phyloP scores from a whole-genome alignment of 257 asterid species.

The Knoxia roxburghii region DNA sequence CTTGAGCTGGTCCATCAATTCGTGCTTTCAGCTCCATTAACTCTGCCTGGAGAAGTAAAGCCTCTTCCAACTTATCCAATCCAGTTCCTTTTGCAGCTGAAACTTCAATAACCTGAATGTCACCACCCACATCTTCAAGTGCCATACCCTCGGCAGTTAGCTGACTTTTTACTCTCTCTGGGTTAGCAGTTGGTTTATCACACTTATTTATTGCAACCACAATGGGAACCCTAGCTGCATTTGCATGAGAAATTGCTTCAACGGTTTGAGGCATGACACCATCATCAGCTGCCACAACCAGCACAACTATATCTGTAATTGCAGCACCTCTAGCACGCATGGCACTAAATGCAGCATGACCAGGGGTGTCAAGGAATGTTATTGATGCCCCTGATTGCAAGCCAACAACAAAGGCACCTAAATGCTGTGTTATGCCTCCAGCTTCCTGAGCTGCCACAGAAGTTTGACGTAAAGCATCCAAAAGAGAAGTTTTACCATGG shows the following conservation, averaged over 20 bases:
- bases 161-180: slow-evolving; percentile 74
- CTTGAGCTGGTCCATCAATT: slow-evolving; percentile 89
- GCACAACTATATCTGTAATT: slow-evolving; percentile 84
- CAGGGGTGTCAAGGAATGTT: slow-evolving; percentile 97
- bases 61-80: slow-evolving; percentile 79
- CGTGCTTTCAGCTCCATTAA: slow-evolving; percentile 87
- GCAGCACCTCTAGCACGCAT: slow-evolving; percentile 99
- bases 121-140: slow-evolving; percentile 96
- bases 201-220: slow-evolving; percentile 94
- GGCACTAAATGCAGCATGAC: slow-evolving; percentile 97
- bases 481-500: slow-evolving; percentile 92
- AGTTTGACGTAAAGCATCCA: slow-evolving; percentile 85
- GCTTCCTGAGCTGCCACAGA: slow-evolving; percentile 96
- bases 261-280: slow-evolving; percentile 98
- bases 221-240: slow-evolving; percentile 68
- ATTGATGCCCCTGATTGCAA: slow-evolving; percentile 89
- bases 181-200: slow-evolving; percentile 78
- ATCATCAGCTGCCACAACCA: slow-evolving; percentile 98
- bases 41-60: slow-evolving; percentile 91
- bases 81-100: slow-evolving; percentile 71
- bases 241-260: slow-evolving; percentile 95
- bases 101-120: slow-evolving; percentile 92
- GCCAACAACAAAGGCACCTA: slow-evolving; percentile 92
- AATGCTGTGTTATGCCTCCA: slow-evolving; percentile 96
- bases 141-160: slow-evolving; percentile 79